These are phyloP conservation scores for Kurtzmaniella quercitrusa DNA, from an alignment of 1,139 yeast species.

Conservation along the genomic window DNA sequence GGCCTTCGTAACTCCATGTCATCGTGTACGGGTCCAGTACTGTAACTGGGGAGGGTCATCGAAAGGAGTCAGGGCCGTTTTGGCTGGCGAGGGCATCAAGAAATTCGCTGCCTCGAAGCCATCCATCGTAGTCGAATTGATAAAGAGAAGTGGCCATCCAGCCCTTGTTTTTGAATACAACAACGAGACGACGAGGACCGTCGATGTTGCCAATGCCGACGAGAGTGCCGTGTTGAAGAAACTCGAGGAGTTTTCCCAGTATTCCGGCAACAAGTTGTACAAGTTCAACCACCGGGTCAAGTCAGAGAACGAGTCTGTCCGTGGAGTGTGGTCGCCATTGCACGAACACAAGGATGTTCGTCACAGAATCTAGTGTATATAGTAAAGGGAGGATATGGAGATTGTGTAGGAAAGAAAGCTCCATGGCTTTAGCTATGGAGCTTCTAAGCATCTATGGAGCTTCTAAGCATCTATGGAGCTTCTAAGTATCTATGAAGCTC, in stretches of 20 bases:
- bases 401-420: too few relatives aligned
- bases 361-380: constrained; percentile 48
- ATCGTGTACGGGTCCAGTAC: constrained; percentile 65
- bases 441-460: too few relatives aligned
- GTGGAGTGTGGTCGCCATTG: constrained; percentile 98
- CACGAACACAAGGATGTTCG: constrained; percentile 69
- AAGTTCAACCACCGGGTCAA: constrained; percentile 64
- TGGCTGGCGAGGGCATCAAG: constrained; percentile 52
- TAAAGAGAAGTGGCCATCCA: constrained; percentile 80
- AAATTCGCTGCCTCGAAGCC: constrained; percentile 57
- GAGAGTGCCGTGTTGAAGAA: constrained; percentile 58
- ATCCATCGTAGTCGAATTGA: constrained; percentile 66
- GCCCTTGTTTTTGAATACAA: constrained; percentile 64
- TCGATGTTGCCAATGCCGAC: constrained; percentile 50
- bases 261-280: constrained; percentile 38
- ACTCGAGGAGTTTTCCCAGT: constrained; percentile 49
- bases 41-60: constrained; percentile 98
- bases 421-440: too few relatives aligned
- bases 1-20: constrained; percentile 72
- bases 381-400: neutral
- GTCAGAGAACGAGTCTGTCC: constrained; percentile 75
- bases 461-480: too few relatives aligned
- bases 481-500: too few relatives aligned
- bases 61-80: constrained; percentile 69
- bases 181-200: constrained; percentile 30